Percentiles rank a stretch among this genome's conserved stretches.
These are phyloP conservation scores for Sisymbrium altissimum DNA, from an alignment of 345 rosid species.

Conservation along the genomic window DNA sequence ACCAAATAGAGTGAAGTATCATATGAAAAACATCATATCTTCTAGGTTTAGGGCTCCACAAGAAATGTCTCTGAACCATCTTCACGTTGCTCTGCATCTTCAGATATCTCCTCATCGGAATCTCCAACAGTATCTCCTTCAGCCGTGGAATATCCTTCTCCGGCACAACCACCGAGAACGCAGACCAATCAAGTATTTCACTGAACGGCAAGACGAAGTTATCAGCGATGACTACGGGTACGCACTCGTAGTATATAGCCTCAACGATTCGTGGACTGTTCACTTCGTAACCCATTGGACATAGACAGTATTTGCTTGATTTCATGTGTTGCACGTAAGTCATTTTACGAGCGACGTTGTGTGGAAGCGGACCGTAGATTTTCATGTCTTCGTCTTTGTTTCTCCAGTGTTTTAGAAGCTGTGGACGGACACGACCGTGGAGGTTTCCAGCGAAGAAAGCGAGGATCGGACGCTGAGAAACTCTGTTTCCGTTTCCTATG, in stretches of 20 bases:
- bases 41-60: slow-evolving; percentile 71
- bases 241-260: slow-evolving; percentile 88
- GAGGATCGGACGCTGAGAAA: slow-evolving; percentile 80
- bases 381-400: slow-evolving; percentile 75
- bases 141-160: slow-evolving; percentile 84
- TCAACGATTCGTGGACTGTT: slow-evolving; percentile 90
- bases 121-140: slow-evolving; percentile 67
- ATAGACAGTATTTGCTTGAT: slow-evolving; percentile 73
- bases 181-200: slow-evolving; percentile 77
- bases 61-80: slow-evolving; percentile 86
- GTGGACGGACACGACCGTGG: slow-evolving; percentile 87
- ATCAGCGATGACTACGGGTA: slow-evolving; percentile 85
- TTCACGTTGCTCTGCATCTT: slow-evolving; percentile 64
- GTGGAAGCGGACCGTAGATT: slow-evolving; percentile 67
- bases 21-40: slow-evolving; percentile 86
- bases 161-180: slow-evolving; percentile 65
- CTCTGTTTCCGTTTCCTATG: slow-evolving; percentile 68
- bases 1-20: slow-evolving; percentile 94
- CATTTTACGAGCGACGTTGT: slow-evolving; percentile 55
- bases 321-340: slow-evolving; percentile 85
- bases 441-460: slow-evolving; percentile 86
- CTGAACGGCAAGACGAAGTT: slow-evolving; percentile 77
- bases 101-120: slow-evolving; percentile 62
- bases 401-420: slow-evolving; percentile 70
- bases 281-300: slow-evolving; percentile 93